Evolutionary conservation across 2,329 filamentous ascomycete genomes (phyloP).

Genomic region (Clathrospora elynae): DNA sequence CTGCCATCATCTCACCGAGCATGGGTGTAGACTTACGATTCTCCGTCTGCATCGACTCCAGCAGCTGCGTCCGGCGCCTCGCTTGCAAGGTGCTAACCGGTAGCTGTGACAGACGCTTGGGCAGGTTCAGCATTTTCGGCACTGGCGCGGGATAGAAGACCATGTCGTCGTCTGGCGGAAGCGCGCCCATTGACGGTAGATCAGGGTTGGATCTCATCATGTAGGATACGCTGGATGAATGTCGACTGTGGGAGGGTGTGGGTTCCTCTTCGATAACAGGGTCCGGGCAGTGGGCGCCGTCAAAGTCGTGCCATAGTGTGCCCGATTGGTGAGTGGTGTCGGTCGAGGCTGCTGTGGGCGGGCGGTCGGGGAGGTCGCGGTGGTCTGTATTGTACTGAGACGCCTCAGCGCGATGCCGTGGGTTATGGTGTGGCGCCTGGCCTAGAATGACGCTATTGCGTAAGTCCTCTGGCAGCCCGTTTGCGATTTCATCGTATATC

Average conservation of each 20-base stretch:
- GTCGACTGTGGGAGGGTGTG: constrained; percentile 31
- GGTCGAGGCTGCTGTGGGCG: constrained; percentile 60
- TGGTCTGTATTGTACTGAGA: constrained; percentile 19
- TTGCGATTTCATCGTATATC: constrained; percentile 46
- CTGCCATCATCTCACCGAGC: constrained; percentile 7
- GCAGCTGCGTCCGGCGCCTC: constrained; percentile 72
- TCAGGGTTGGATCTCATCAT: constrained; percentile 54
- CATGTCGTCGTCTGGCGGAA: constrained; percentile 76
- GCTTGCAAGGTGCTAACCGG: constrained; percentile 68
- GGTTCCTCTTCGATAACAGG: constrained; percentile 41
- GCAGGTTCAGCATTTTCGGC: constrained; percentile 89
- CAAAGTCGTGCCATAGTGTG: constrained; percentile 77
- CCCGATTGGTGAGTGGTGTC: constrained; percentile 69
- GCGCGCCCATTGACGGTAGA: constrained; percentile 38
- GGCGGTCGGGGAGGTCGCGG: constrained; percentile 50
- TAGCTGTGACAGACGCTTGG: constrained; percentile 80
- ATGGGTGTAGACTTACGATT: constrained; percentile 57
- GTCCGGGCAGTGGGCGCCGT: constrained; percentile 75
- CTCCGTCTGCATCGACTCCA: constrained; percentile 65
- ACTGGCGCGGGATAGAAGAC: constrained; percentile 95
- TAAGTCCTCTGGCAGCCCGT: constrained; percentile 42
- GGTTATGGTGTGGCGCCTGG: constrained; percentile 12
- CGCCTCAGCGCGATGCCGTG: constrained; percentile 7
- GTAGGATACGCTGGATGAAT: constrained; percentile 31
- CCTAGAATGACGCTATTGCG: constrained; percentile 26